These are phyloP conservation scores for Nothopassalora personata DNA, from an alignment of 2,329 filamentous ascomycete genomes.

Conservation along the genomic window DNA sequence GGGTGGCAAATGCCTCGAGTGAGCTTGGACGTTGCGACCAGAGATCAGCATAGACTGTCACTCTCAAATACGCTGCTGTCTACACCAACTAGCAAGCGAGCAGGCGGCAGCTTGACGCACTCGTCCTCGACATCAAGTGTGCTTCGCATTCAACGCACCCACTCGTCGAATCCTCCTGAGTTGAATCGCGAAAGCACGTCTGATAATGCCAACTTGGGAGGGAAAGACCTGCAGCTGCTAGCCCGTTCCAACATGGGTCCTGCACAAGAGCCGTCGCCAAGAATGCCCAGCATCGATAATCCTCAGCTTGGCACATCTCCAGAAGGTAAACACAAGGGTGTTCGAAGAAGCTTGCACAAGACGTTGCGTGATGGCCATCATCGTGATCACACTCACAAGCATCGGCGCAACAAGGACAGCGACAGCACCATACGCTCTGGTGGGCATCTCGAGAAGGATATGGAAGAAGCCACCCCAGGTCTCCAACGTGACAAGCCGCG, in stretches of 20 bases:
- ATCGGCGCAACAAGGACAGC: conserved; percentile 72
- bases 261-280: background rate
- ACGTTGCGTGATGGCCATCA: conserved; percentile 69
- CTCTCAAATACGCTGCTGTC: conserved; percentile 28
- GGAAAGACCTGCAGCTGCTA: conserved; percentile 23
- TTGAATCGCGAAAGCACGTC: conserved; percentile 12
- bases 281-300: conserved; percentile 17
- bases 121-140: conserved; percentile 29
- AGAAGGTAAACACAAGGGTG: conserved; percentile 45
- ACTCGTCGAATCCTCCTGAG: conserved; percentile 22
- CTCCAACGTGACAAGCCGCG: conserved; percentile 75
- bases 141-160: conserved; percentile 18
- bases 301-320: conserved; percentile 19
- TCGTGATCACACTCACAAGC: conserved; percentile 49
- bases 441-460: conserved; percentile 20
- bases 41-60: conserved; percentile 32
- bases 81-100: conserved; percentile 17
- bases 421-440: conserved; percentile 48
- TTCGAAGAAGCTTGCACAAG: conserved; percentile 80
- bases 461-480: conserved; percentile 52
- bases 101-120: conserved; percentile 22
- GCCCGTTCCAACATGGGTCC: conserved; percentile 18
- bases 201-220: conserved; percentile 19
- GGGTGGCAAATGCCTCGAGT: conserved; percentile 33
- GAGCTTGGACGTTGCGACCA: conserved; percentile 25